Conservation (phyloP, 2,329 filamentous ascomycete species). For the Pyrenochaeta sp. region DNA sequence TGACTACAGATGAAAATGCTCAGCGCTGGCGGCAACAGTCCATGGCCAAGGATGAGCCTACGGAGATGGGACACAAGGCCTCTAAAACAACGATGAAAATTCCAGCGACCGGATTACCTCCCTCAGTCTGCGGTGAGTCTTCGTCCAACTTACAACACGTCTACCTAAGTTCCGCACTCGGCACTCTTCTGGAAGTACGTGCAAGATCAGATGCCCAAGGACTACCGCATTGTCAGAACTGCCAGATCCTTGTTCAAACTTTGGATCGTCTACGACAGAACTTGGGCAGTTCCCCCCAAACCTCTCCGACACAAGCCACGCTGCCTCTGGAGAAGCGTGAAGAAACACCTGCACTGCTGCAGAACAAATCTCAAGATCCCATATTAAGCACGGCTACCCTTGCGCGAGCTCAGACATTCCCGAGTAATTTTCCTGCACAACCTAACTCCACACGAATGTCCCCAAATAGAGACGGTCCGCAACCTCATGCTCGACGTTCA, state of each 20-base stretch:
- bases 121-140: constrained; percentile 28
- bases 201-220: constrained; percentile 4
- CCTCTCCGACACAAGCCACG: not conserved
- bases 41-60: too few species aligned
- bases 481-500: not conserved
- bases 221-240: constrained; percentile 32
- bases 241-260: constrained; percentile 31
- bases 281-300: constrained; percentile 4
- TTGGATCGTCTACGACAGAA: constrained; percentile 31
- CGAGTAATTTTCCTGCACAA: too few species aligned
- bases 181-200: not conserved
- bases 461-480: not conserved
- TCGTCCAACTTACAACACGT: constrained; percentile 19
- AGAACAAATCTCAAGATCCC: not conserved
- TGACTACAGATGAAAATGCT: constrained; percentile 34
- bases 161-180: constrained; percentile 16
- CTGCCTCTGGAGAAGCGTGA: not conserved
- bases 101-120: not conserved
- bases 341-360: not conserved
- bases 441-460: not conserved
- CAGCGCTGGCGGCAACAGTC: constrained; percentile 24
- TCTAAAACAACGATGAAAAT: too few species aligned
- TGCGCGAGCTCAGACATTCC: too few species aligned
- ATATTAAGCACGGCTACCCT: not conserved
- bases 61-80: too few species aligned